A percentile compares a stretch with the other conserved stretches of the same genome.
These are phyloP conservation scores for Gossypium lobatum DNA, from an alignment of 441 rosid species.

Conservation along the genomic window DNA sequence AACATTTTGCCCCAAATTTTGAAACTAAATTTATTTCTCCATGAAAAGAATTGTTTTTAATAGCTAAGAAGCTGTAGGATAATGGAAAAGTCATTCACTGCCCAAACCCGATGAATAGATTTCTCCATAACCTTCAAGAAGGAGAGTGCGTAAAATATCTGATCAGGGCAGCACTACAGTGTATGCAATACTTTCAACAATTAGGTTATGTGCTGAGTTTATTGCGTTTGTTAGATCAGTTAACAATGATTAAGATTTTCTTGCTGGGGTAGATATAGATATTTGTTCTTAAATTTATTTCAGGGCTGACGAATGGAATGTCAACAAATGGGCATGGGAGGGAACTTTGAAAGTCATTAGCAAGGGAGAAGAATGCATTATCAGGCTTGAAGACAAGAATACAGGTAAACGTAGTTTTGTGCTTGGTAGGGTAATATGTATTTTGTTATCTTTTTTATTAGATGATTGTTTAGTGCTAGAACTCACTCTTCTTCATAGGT, in stretches of 20 bases:
- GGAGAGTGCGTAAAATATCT: neutral
- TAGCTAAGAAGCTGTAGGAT: neutral
- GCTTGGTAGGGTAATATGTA: constrained; percentile 6
- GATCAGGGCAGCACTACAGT: neutral
- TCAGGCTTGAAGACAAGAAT: constrained; percentile 84
- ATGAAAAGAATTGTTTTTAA: neutral
- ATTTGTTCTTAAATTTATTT: constrained; percentile 20
- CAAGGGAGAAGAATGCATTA: constrained; percentile 95
- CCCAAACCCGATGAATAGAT: neutral
- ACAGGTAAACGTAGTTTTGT: constrained; percentile 37
- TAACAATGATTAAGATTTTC: neutral
- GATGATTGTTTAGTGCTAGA: constrained; percentile 7
- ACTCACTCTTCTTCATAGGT: constrained; percentile 30
- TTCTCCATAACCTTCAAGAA: neutral
- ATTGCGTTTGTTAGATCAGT: neutral
- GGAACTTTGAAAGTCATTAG: constrained; percentile 77
- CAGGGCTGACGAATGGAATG: constrained; percentile 99
- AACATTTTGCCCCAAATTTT: neutral
- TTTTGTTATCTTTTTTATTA: neutral
- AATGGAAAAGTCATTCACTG: neutral
- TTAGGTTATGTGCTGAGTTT: neutral
- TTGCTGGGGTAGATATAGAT: neutral
- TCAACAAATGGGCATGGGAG: constrained; percentile 99
- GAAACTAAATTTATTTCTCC: neutral
- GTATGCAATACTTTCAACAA: neutral